phyloP scores from a whole-genome alignment of 148 eudicot genomes.

The Chenopodium suecicum region DNA sequence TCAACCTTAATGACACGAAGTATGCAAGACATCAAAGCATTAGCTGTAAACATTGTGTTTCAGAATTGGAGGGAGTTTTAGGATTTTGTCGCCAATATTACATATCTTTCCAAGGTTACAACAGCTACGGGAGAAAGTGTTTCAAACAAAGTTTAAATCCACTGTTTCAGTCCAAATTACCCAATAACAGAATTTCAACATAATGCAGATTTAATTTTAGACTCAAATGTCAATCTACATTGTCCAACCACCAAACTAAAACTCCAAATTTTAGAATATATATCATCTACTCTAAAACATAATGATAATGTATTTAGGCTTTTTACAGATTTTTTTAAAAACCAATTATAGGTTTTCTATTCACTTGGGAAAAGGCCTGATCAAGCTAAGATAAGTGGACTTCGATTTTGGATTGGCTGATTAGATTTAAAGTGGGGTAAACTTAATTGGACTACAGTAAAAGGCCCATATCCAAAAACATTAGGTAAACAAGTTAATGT shows the following conservation, averaged over 20 bases:
- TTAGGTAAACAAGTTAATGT: too few relatives aligned
- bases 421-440: not conserved
- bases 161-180: too few relatives aligned
- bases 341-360: not conserved
- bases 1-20: constrained; percentile 17
- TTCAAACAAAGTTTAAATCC: too few relatives aligned
- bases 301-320: too few relatives aligned
- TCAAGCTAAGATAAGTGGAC: not conserved
- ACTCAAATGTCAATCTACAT: too few relatives aligned
- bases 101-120: not conserved
- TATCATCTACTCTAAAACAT: too few relatives aligned
- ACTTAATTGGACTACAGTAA: not conserved
- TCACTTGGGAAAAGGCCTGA: not conserved
- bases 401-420: not conserved
- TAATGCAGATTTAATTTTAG: too few relatives aligned
- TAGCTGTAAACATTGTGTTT: not conserved
- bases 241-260: too few relatives aligned
- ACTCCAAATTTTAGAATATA: not conserved
- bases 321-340: too few relatives aligned
- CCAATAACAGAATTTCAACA: too few relatives aligned
- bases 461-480: too few relatives aligned
- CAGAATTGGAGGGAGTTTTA: not conserved
- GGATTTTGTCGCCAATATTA: not conserved
- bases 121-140: too few relatives aligned
- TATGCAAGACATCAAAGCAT: not conserved